phyloP scores from a whole-genome alignment of 2,329 filamentous ascomycete species.

The Fusarium sp. region DNA sequence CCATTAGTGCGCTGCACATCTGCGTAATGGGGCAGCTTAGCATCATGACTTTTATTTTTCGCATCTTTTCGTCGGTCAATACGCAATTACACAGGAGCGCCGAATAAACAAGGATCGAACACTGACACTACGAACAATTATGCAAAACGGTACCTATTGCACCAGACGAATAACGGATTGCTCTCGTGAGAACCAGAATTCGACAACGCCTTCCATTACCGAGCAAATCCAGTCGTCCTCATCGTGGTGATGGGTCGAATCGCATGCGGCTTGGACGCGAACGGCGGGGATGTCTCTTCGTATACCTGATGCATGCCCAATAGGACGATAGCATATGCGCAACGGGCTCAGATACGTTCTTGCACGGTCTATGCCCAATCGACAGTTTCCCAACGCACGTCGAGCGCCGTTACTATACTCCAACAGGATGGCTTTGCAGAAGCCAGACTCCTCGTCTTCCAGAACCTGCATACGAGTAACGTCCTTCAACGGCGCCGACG shows the following conservation, averaged over 20 bases:
- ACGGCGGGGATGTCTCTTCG: not conserved
- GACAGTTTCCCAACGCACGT: slow-evolving; percentile 9
- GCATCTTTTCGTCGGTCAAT: not conserved
- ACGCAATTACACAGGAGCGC: not conserved
- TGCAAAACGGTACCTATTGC: not conserved
- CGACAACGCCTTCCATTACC: slow-evolving; percentile 2
- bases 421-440: slow-evolving; percentile 14
- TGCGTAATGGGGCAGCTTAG: not conserved
- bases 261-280: slow-evolving; percentile 2
- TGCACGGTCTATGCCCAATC: not conserved
- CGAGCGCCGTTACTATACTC: slow-evolving; percentile 12
- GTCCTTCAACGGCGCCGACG: not conserved
- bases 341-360: not conserved
- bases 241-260: not conserved
- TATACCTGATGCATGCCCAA: not conserved
- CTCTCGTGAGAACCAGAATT: slow-evolving; percentile 25
- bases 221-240: slow-evolving; percentile 15
- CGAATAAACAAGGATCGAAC: slow-evolving; percentile 3
- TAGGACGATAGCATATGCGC: slow-evolving; percentile 1
- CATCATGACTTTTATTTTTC: not conserved
- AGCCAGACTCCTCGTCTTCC: not conserved
- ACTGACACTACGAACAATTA: not conserved
- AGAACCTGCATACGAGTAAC: slow-evolving; percentile 2
- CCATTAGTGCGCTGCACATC: not conserved
- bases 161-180: slow-evolving; percentile 1